phyloP scores from a whole-genome alignment of 2,329 filamentous ascomycete genomes.

The Calonectria leucothoes region DNA sequence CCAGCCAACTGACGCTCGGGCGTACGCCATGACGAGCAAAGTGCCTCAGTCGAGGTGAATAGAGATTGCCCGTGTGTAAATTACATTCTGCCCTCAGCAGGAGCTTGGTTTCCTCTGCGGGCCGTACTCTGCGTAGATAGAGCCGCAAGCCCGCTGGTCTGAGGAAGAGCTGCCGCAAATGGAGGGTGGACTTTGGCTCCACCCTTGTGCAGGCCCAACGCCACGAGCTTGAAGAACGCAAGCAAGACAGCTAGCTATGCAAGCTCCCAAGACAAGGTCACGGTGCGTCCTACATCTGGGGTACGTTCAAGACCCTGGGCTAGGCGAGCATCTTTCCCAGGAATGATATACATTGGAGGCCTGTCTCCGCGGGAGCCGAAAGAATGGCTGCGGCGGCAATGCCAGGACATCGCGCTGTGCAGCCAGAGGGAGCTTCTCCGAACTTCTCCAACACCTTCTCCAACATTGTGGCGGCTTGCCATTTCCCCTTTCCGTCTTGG shows the following conservation, averaged over 20 bases:
- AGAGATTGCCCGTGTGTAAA: constrained; percentile 15
- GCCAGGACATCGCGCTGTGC: neutral
- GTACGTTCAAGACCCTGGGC: constrained; percentile 19
- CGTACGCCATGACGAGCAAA: constrained; percentile 6
- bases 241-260: constrained; percentile 26
- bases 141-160: constrained; percentile 17
- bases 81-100: constrained; percentile 12
- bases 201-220: constrained; percentile 31
- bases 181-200: constrained; percentile 32
- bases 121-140: neutral
- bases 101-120: neutral
- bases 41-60: constrained; percentile 7
- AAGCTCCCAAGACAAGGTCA: constrained; percentile 25
- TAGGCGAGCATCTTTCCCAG: neutral
- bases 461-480: constrained; percentile 18
- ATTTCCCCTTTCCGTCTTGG: constrained; percentile 24
- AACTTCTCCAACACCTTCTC: constrained; percentile 26
- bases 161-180: constrained; percentile 25
- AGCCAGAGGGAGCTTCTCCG: constrained; percentile 14
- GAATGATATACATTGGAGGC: constrained; percentile 1
- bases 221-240: constrained; percentile 30
- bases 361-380: constrained; percentile 9
- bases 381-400: neutral
- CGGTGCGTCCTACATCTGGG: constrained; percentile 23
- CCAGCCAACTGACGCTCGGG: constrained; percentile 19